Percentiles rank a stretch among this genome's conserved stretches.
Evolutionary conservation across 768 basidiomycete genomes (phyloP).

Genomic region (Daedalea quercina): DNA sequence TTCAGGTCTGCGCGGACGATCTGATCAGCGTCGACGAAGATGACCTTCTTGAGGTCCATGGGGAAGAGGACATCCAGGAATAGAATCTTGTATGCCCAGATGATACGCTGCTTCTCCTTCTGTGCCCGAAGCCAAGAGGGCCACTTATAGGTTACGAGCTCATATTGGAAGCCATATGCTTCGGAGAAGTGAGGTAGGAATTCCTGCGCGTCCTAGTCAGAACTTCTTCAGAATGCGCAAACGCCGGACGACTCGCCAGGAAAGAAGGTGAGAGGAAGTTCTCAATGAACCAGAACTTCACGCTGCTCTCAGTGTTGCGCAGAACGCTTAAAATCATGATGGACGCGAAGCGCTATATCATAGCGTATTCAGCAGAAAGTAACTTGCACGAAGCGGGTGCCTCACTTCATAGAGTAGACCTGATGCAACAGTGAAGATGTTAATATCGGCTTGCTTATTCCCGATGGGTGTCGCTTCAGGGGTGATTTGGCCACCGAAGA

Average conservation of each 20-base stretch:
- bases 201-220: slow-evolving; percentile 44
- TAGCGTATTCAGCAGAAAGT: background rate
- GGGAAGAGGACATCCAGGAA: slow-evolving; percentile 99
- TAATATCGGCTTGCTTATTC: slow-evolving; percentile 78
- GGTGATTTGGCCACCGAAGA: slow-evolving; percentile 12
- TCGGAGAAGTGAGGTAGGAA: slow-evolving; percentile 90
- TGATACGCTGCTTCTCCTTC: slow-evolving; percentile 95
- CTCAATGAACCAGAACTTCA: slow-evolving; percentile 99
- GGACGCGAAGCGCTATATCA: slow-evolving; percentile 81
- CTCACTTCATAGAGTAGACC: slow-evolving; percentile 91
- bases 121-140: slow-evolving; percentile 96
- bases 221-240: background rate
- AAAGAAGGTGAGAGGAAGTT: slow-evolving; percentile 98
- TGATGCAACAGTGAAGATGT: slow-evolving; percentile 98
- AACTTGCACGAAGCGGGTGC: background rate
- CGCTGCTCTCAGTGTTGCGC: slow-evolving; percentile 86
- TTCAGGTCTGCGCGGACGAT: slow-evolving; percentile 96
- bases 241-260: slow-evolving; percentile 46
- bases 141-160: slow-evolving; percentile 99
- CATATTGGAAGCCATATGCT: slow-evolving; percentile 92
- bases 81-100: slow-evolving; percentile 99
- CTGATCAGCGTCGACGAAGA: slow-evolving; percentile 97
- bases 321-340: slow-evolving; percentile 98
- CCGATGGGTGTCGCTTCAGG: slow-evolving; percentile 14
- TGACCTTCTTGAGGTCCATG: slow-evolving; percentile 97